Conservation (phyloP, 352 stramenopile genomes). For the Thraustochytrium striatum region DNA sequence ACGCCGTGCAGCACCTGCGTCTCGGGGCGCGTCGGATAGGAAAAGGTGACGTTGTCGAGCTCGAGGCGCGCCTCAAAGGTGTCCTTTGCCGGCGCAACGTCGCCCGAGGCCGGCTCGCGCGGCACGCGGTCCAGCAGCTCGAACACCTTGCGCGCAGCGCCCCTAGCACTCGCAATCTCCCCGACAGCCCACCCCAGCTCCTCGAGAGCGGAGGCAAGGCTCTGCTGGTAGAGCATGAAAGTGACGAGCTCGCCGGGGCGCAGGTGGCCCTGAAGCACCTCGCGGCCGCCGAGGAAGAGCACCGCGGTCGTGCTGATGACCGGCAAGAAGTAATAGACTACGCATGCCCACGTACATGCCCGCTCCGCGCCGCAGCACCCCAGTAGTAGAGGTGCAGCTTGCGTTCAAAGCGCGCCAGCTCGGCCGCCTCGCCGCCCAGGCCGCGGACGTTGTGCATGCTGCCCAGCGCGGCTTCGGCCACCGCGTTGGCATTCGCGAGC, state of each 20-base stretch:
- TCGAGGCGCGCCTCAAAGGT: constrained; percentile 56
- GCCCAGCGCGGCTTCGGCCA: not conserved
- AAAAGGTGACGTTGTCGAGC: constrained; percentile 82
- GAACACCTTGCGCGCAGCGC: constrained; percentile 38
- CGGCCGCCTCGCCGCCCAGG: constrained; percentile 60
- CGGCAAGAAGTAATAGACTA: constrained; percentile 60
- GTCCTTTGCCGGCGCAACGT: constrained; percentile 45
- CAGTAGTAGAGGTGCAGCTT: constrained; percentile 62
- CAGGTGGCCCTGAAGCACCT: constrained; percentile 58
- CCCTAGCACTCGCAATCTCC: not conserved
- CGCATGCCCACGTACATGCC: constrained; percentile 62
- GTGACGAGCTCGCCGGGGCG: constrained; percentile 55
- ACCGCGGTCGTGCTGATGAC: constrained; percentile 62
- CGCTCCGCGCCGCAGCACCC: constrained; percentile 56
- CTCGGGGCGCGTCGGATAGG: constrained; percentile 60
- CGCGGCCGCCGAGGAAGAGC: constrained; percentile 64
- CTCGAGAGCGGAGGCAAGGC: constrained; percentile 61
- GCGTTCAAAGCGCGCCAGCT: constrained; percentile 59
- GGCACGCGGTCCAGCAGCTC: constrained; percentile 27
- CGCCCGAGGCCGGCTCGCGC: constrained; percentile 51
- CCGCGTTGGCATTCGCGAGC: not conserved
- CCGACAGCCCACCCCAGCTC: constrained; percentile 29
- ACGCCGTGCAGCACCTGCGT: constrained; percentile 52
- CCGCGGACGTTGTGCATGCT: not conserved
- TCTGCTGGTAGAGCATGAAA: constrained; percentile 68